phyloP scores from a whole-genome alignment of 768 basidiomycete species.

The Rhodotorula paludigena region DNA sequence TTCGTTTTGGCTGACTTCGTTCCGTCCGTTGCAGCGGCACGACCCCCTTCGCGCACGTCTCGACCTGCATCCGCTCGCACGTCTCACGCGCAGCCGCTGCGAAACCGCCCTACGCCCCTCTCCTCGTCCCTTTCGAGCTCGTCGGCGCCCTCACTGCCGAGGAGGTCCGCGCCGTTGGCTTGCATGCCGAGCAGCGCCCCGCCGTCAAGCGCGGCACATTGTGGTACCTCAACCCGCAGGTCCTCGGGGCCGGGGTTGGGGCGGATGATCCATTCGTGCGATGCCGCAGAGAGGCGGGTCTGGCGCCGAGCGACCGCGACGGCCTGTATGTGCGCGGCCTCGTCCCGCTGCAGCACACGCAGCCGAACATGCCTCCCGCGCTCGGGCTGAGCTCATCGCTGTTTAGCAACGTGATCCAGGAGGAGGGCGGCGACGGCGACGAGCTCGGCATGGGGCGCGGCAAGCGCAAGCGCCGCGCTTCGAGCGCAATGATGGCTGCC shows the following conservation, averaged over 20 bases:
- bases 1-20: not conserved
- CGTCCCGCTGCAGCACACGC: constrained; percentile 19
- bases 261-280: constrained; percentile 32
- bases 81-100: constrained; percentile 30
- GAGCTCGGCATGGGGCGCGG: constrained; percentile 38
- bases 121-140: constrained; percentile 42
- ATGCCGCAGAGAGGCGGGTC: constrained; percentile 23
- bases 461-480: constrained; percentile 38
- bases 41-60: constrained; percentile 42
- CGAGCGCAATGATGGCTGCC: constrained; percentile 37
- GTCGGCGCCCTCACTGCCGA: constrained; percentile 32
- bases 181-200: constrained; percentile 38
- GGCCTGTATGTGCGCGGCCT: constrained; percentile 30
- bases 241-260: constrained; percentile 27
- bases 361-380: constrained; percentile 3
- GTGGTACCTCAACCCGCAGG: constrained; percentile 42
- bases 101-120: constrained; percentile 31
- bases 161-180: constrained; percentile 41
- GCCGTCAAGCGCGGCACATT: constrained; percentile 43
- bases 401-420: constrained; percentile 2
- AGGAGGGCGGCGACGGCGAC: constrained; percentile 30
- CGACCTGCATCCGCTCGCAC: constrained; percentile 41
- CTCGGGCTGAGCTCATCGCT: constrained; percentile 17
- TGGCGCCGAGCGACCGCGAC: constrained; percentile 18
- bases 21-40: constrained; percentile 30